Evolutionary conservation across 1,139 yeast genomes (phyloP).

Genomic region (Pichia sp.): DNA sequence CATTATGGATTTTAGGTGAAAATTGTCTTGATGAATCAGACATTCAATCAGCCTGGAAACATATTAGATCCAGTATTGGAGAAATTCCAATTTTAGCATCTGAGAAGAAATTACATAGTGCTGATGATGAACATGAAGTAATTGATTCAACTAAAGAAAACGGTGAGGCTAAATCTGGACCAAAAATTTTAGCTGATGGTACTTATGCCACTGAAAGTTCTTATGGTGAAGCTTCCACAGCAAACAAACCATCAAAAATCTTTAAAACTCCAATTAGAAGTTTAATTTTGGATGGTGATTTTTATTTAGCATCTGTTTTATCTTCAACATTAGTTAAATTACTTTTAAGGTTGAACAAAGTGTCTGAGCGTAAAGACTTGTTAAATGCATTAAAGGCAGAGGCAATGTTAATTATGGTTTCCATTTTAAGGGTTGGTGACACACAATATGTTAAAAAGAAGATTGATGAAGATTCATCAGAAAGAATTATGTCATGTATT

Average conservation of each 20-base stretch:
- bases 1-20: slow-evolving; percentile 95
- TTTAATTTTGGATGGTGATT: slow-evolving; percentile 80
- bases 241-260: slow-evolving; percentile 29
- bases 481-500: slow-evolving; percentile 80
- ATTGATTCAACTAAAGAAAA: slow-evolving; percentile 25
- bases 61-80: slow-evolving; percentile 76
- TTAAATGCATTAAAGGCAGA: slow-evolving; percentile 89
- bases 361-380: slow-evolving; percentile 48
- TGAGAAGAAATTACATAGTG: slow-evolving; percentile 42
- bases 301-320: slow-evolving; percentile 82
- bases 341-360: slow-evolving; percentile 66
- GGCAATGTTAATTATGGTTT: slow-evolving; percentile 87
- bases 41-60: slow-evolving; percentile 82
- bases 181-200: slow-evolving; percentile 92
- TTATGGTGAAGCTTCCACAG: slow-evolving; percentile 36
- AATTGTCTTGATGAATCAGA: slow-evolving; percentile 68
- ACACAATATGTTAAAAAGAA: slow-evolving; percentile 66
- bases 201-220: slow-evolving; percentile 97
- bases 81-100: slow-evolving; percentile 84
- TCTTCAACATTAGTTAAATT: slow-evolving; percentile 86
- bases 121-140: slow-evolving; percentile 32
- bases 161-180: slow-evolving; percentile 45
- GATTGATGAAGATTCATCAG: slow-evolving; percentile 93
- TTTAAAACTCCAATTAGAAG: slow-evolving; percentile 70
- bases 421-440: slow-evolving; percentile 84